Percentiles rank a stretch among this genome's conserved stretches.
phyloP scores from a whole-genome alignment of 169 alveolate species.

The Eimeria praecox region DNA sequence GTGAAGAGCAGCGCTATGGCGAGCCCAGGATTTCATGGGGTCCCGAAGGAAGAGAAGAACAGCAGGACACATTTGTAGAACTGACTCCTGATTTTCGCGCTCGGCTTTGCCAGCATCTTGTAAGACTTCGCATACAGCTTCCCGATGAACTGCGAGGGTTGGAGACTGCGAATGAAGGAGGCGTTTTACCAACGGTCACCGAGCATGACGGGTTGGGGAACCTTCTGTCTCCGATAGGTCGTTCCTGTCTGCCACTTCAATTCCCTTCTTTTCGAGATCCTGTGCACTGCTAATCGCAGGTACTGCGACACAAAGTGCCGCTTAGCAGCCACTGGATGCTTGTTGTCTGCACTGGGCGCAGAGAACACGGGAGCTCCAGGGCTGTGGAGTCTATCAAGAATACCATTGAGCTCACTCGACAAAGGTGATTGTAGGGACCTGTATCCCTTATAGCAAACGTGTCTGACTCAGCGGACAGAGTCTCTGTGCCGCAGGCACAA shows the following conservation, averaged over 20 bases:
- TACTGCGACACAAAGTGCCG: conserved; percentile 66
- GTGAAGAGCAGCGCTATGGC: conserved; percentile 9
- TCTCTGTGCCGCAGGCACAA: neutral
- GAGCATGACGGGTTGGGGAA: neutral
- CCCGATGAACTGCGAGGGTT: neutral
- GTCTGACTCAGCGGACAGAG: neutral
- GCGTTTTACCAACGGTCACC: neutral
- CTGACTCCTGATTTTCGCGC: conserved; percentile 66
- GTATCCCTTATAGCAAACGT: neutral
- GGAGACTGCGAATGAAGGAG: neutral
- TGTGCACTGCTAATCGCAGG: conserved; percentile 17
- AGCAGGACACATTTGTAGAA: conserved; percentile 27
- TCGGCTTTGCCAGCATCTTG: conserved; percentile 58
- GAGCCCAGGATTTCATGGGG: conserved; percentile 72
- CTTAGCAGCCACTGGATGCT: conserved; percentile 44
- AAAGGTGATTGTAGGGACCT: neutral
- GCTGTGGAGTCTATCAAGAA: conserved; percentile 61
- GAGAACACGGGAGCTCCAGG: conserved; percentile 59
- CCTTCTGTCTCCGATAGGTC: neutral
- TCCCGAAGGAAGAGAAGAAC: neutral
- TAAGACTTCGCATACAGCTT: neutral
- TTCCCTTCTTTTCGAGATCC: neutral
- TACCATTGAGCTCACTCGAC: conserved; percentile 67
- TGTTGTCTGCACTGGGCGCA: conserved; percentile 67
- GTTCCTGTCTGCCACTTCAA: neutral